A percentile compares a stretch with the other conserved stretches of the same genome.
Conservation (phyloP, 805 yeast genomes). For the Saccharomycopsis malanga region DNA sequence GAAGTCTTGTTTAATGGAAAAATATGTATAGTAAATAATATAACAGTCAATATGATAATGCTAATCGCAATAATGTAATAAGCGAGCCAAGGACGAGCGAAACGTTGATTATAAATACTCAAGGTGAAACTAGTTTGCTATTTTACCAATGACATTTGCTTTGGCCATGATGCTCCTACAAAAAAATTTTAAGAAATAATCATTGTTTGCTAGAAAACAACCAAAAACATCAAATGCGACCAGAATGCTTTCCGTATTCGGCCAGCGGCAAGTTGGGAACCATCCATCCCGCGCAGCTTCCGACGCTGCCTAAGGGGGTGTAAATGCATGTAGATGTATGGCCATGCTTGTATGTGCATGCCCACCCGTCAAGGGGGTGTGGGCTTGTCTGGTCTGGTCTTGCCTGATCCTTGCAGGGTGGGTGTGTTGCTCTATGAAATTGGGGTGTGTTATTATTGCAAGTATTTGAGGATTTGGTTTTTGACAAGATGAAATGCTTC, state of each 20-base stretch:
- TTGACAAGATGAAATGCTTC: too few species aligned
- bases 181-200: not conserved
- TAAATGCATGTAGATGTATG: too few species aligned
- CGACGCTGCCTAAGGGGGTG: not conserved
- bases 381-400: too few species aligned
- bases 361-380: too few species aligned
- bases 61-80: not conserved
- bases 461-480: too few species aligned
- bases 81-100: not conserved
- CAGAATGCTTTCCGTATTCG: not conserved
- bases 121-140: not conserved
- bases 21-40: not conserved
- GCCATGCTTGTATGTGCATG: too few species aligned
- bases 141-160: not conserved
- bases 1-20: constrained; percentile 1
- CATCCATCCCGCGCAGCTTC: not conserved
- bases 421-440: too few species aligned
- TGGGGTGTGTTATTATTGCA: too few species aligned
- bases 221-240: not conserved
- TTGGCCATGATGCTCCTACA: not conserved
- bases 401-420: too few species aligned
- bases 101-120: not conserved
- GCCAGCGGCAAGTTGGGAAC: not conserved
- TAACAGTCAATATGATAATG: not conserved
- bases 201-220: not conserved